Percentiles rank a stretch among this genome's conserved stretches.
Conservation (phyloP, 306 rosid genomes). For the Fragaria iinumae region DNA sequence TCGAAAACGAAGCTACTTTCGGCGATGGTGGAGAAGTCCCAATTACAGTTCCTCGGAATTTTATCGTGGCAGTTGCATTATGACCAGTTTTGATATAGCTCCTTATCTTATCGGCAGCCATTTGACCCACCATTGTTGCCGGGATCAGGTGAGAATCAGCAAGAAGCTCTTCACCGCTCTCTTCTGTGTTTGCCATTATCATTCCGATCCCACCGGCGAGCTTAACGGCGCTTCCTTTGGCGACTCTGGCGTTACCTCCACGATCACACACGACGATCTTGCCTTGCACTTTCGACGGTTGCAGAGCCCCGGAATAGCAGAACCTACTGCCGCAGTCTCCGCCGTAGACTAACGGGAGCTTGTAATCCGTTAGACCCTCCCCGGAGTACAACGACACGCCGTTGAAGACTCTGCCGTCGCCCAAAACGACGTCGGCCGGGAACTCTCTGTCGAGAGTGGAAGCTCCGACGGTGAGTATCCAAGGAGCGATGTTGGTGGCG, state of each 20-base stretch:
- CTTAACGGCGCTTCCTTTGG: constrained; percentile 74
- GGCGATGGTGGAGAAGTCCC: constrained; percentile 73
- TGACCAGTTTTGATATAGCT: constrained; percentile 41
- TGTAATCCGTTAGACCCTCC: constrained; percentile 35
- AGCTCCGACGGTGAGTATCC: constrained; percentile 89
- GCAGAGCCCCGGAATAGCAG: constrained; percentile 44
- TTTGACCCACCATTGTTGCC: constrained; percentile 79
- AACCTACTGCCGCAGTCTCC: constrained; percentile 53
- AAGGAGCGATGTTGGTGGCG: constrained; percentile 81
- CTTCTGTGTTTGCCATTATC: constrained; percentile 59
- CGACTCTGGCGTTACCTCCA: constrained; percentile 83
- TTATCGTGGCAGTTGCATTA: constrained; percentile 54
- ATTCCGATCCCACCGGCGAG: constrained; percentile 70
- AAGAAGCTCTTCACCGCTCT: constrained; percentile 72
- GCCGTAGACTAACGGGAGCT: constrained; percentile 65
- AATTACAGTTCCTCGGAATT: constrained; percentile 72
- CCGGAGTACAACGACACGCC: constrained; percentile 80
- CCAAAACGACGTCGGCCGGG: constrained; percentile 69
- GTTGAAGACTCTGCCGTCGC: constrained; percentile 47
- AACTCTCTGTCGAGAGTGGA: constrained; percentile 81
- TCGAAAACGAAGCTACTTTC: constrained; percentile 77
- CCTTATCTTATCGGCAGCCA: constrained; percentile 56
- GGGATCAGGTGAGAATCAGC: constrained; percentile 81
- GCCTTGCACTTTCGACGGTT: constrained; percentile 51
- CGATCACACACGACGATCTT: constrained; percentile 89